phyloP scores from a whole-genome alignment of 2,329 filamentous ascomycete genomes.

The Beauveria brongniartii region DNA sequence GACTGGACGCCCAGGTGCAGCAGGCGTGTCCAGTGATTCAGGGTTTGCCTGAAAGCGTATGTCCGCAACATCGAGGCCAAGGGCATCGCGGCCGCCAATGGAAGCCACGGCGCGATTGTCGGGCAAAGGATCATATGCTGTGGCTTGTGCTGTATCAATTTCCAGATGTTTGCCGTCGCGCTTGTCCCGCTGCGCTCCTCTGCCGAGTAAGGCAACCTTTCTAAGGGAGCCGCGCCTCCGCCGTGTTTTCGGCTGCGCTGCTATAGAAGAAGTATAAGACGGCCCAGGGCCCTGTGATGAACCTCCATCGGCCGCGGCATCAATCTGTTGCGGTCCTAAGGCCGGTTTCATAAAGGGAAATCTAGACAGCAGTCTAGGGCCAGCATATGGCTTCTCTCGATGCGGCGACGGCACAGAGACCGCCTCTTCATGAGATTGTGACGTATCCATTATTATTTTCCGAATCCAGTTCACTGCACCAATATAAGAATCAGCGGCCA shows the following conservation, averaged over 20 bases:
- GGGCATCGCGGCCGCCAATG: conserved; percentile 20
- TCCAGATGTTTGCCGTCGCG: conserved; percentile 41
- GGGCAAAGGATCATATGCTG: conserved; percentile 14
- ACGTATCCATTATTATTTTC: background rate
- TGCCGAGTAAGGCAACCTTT: conserved; percentile 77
- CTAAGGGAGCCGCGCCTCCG: conserved; percentile 77
- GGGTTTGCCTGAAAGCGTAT: background rate
- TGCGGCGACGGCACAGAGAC: background rate
- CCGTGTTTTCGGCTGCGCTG: conserved; percentile 43
- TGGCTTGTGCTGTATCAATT: conserved; percentile 31
- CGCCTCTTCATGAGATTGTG: background rate
- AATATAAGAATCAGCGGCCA: background rate
- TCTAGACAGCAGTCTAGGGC: conserved; percentile 57
- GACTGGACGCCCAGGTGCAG: background rate
- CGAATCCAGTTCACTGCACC: background rate
- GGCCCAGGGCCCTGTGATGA: background rate
- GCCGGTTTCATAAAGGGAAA: conserved; percentile 57
- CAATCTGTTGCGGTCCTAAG: conserved; percentile 22
- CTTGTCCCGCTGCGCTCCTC: conserved; percentile 55
- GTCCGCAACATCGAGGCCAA: conserved; percentile 42
- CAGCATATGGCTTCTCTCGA: conserved; percentile 11
- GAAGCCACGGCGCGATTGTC: background rate
- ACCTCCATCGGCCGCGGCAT: conserved; percentile 26
- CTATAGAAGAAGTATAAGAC: conserved; percentile 17
- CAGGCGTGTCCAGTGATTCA: background rate